Evolutionary conservation across 2,329 filamentous ascomycete species (phyloP).

Genomic region (Apiospora koreana): DNA sequence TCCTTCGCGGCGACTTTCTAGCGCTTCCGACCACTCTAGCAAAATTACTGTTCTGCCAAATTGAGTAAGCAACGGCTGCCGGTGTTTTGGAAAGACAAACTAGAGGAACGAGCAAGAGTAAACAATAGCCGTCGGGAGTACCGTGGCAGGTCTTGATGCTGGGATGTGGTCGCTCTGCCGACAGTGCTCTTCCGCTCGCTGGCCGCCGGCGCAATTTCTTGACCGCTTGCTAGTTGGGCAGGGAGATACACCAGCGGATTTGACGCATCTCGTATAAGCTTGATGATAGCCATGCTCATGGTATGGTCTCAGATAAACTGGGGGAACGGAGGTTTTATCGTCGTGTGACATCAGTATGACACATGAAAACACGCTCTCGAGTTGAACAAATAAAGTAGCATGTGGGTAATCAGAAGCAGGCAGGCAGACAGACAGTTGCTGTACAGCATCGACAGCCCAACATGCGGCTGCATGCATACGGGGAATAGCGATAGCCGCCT

Average conservation of each 20-base stretch:
- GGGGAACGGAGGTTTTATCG: not conserved
- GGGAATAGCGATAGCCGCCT: not conserved
- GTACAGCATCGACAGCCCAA: not conserved
- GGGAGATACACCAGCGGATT: not conserved
- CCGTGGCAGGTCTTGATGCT: not conserved
- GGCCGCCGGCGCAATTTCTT: not conserved
- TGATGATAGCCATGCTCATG: not conserved
- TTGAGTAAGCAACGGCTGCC: not conserved
- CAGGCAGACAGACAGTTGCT: not conserved
- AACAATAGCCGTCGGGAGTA: not conserved
- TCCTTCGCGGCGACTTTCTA: not conserved
- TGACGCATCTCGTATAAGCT: not conserved
- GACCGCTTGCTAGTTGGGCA: not conserved
- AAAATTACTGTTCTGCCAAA: not conserved
- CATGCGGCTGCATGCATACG: not conserved
- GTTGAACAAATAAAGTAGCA: not conserved
- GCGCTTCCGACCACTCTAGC: not conserved
- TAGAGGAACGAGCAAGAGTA: not conserved
- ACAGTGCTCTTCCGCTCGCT: not conserved
- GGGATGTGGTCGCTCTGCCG: not conserved
- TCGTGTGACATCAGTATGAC: conserved; percentile 1
- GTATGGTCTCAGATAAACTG: conserved; percentile 2
- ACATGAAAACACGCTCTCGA: not conserved
- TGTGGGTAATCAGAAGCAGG: not conserved
- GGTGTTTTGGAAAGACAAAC: not conserved